Base-by-base conservation (phyloP, 768 basidiomycete genomes). In the Mycena olivaceomarginata region DNA sequence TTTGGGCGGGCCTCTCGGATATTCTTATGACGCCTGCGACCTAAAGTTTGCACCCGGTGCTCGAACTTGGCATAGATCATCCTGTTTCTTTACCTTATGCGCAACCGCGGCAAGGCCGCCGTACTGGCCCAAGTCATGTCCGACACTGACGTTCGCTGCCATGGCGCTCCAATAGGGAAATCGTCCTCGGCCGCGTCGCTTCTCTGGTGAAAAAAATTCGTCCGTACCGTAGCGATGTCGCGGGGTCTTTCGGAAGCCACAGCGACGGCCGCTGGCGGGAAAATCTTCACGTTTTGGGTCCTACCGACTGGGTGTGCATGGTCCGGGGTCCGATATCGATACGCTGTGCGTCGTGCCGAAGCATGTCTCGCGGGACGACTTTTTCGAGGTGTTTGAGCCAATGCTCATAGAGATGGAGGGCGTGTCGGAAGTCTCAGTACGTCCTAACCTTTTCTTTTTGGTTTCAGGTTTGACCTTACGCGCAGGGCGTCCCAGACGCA, bases 221-320 rank as follows among this genome's bases (percentile, higher is more conserved):
- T 99, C 65, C 92, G 92, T 82, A 91, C 92, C 77, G 93, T 98
- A 1, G 94, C 95, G 10, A 84, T 98, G 73, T 87, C 92, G 59
- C 92, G 91, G 53, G 98, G 98, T 9, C 88, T 98, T 62, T 98
- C 97, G 41, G 97, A 99, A 78, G 86, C 94, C 22, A 95, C 96
- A 1, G 98, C 98, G 11, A 92, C 87, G 67, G 94, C 96, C 64
- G 97, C 98, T 11, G 98, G 98, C 67, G 98, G 98, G 79, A 98
- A 99, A 89, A 99, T 99, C 84, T 99, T 97, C 85, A 99, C 98
- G 9, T 99, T 99, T 98, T 85, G 98, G 98, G 56, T 99, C 98
- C 67, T 99, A 99, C 89, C 95, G 98, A 81, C 88, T 99, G 65
- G 98, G 98, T 75, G 98, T 99, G 25, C 98, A 99, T 85, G 97